Evolutionary conservation across 768 basidiomycete species (phyloP).

Genomic region (Rhodotorula sphaerocarpa): DNA sequence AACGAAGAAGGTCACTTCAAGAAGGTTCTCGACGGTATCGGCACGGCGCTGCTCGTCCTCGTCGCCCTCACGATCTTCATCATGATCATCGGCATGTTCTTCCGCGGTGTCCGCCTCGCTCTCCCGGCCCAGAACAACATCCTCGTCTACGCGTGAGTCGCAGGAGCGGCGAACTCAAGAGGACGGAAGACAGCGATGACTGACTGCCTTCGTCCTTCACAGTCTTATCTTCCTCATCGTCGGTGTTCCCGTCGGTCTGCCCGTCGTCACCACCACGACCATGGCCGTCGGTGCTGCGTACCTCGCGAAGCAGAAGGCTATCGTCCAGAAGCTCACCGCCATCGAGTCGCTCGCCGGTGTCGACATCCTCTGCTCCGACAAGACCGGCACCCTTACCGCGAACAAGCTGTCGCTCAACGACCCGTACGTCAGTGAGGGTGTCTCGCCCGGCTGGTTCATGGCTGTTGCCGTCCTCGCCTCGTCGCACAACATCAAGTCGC

Average conservation of each 20-base stretch:
- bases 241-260: constrained; percentile 51
- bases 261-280: constrained; percentile 47
- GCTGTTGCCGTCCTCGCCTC: constrained; percentile 49
- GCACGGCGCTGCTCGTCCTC: constrained; percentile 48
- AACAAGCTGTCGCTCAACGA: constrained; percentile 51
- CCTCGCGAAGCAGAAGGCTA: constrained; percentile 47
- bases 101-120: constrained; percentile 44
- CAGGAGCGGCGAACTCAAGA: no score
- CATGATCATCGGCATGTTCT: constrained; percentile 48
- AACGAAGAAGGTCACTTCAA: constrained; percentile 44
- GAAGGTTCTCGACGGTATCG: constrained; percentile 41
- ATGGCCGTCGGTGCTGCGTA: constrained; percentile 50
- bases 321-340: constrained; percentile 51
- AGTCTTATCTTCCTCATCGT: constrained; percentile 44
- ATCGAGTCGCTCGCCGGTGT: constrained; percentile 53
- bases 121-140: constrained; percentile 48
- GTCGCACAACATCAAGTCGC: constrained; percentile 48
- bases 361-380: constrained; percentile 48
- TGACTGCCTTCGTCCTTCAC: no score
- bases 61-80: constrained; percentile 48
- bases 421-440: constrained; percentile 41
- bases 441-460: constrained; percentile 39
- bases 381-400: constrained; percentile 51
- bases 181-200: constrained; percentile 34
- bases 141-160: constrained; percentile 48